Base-by-base conservation (phyloP, 2,329 filamentous ascomycete species). In the Pseudogymnoascus verrucosus region DNA sequence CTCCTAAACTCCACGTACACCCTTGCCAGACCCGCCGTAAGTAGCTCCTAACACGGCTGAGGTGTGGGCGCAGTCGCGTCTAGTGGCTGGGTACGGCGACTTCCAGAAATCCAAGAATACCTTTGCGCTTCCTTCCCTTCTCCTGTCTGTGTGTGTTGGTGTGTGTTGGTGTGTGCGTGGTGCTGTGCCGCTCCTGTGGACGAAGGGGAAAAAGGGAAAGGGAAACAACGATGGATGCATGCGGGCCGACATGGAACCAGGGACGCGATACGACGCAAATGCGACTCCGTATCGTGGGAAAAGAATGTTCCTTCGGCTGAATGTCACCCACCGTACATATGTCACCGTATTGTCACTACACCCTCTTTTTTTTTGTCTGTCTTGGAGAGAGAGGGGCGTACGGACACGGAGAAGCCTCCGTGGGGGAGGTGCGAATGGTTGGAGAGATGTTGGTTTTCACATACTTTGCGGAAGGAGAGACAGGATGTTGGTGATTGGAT, bases 41-140 rank as follows among this genome's bases (percentile, higher is more conserved):
- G 47, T 57, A 34, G 47, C 47, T 28, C n/a, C 51, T 57, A 34
- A 34, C 51, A 34, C 51, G n/a, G 51, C 51, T 57, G 51, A 57
- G 34, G 51, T 57, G 19, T 57, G 51, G 51, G 51, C 51, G 51
- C 51, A 57, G 51, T 57, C 51, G n/a, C 51, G 26, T 57, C 26
- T 57, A 57, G 51, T 7, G 51, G 51, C 51, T 57, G n/a, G 51
- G 51, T 10, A 57, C 28, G n/a, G 51, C 4, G 51, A 57, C 51
- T 57, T 57, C 51, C 51, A 57, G 51, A 57, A 57, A 57, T 34
- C 26, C 47, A 57, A n/a, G 16, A 57, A 57, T 57, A 57, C 47
- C 19, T 54, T 31, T 10, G 6, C n/a, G n/a, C n/a, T n/a, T 21
- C 5, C 12, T 14, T 14, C n/a, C 21, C 23, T 51, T 7, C 16